Evolutionary conservation across 768 basidiomycete genomes (phyloP).

Genomic region (Agaricus bisporus): DNA sequence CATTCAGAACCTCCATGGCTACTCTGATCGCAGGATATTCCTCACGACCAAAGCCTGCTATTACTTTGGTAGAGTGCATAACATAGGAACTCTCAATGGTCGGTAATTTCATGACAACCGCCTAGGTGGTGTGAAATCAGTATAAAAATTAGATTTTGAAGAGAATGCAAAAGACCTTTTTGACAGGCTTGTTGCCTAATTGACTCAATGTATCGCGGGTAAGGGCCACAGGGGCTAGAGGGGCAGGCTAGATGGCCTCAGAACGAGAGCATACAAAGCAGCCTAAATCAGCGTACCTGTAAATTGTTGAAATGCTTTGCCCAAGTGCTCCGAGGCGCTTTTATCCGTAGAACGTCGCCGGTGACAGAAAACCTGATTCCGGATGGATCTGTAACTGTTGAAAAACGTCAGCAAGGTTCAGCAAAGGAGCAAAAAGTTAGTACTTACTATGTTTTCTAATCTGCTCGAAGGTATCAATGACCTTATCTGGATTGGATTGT

Average conservation of each 20-base stretch:
- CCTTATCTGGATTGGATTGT: conserved; percentile 63
- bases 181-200: conserved; percentile 66
- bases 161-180: conserved; percentile 44
- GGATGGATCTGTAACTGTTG: conserved; percentile 72
- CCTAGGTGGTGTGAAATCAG: conserved; percentile 34
- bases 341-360: conserved; percentile 73
- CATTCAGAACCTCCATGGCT: conserved; percentile 84
- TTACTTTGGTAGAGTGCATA: conserved; percentile 69
- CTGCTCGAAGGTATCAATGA: conserved; percentile 70
- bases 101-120: conserved; percentile 80
- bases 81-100: conserved; percentile 94
- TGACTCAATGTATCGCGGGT: conserved; percentile 65
- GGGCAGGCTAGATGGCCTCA: conserved; percentile 31
- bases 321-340: conserved; percentile 72
- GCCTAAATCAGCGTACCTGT: conserved; percentile 37
- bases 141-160: neutral
- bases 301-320: conserved; percentile 60
- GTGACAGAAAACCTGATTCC: conserved; percentile 85
- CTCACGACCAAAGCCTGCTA: conserved; percentile 73
- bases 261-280: conserved; percentile 1
- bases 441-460: conserved; percentile 62
- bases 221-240: conserved; percentile 62
- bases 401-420: neutral
- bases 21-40: conserved; percentile 83
- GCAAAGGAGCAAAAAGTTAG: neutral